Conservation (phyloP, 2,329 filamentous ascomycete genomes). For the Malbranchea cinnamomea region DNA sequence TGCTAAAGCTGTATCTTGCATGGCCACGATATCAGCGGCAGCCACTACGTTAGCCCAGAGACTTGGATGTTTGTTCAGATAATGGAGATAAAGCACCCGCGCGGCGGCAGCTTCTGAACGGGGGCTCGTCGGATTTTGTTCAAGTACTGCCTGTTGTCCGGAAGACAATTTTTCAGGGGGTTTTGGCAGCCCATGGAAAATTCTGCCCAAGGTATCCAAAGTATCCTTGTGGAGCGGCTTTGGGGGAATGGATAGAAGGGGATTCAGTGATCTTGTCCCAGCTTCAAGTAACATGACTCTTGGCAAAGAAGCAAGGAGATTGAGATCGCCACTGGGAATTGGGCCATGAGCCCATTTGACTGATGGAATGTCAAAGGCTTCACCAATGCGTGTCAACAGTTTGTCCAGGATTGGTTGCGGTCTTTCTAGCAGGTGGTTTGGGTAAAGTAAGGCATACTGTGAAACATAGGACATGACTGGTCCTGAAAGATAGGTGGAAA, state of each 20-base stretch:
- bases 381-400: constrained; percentile 33
- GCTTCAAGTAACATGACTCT: constrained; percentile 36
- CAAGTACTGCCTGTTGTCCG: constrained; percentile 13
- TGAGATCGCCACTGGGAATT: constrained; percentile 40
- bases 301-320: constrained; percentile 43
- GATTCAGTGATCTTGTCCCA: constrained; percentile 22
- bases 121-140: constrained; percentile 24
- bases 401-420: constrained; percentile 25
- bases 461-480: constrained; percentile 43
- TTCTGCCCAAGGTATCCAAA: constrained; percentile 38
- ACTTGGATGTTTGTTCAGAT: constrained; percentile 34
- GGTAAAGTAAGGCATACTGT: constrained; percentile 40
- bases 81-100: constrained; percentile 40
- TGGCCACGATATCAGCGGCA: constrained; percentile 41
- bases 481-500: constrained; percentile 38
- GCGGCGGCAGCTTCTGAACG: constrained; percentile 37
- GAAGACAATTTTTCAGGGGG: constrained; percentile 17
- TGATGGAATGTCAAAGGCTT: constrained; percentile 30
- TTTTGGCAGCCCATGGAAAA: constrained; percentile 39
- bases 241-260: constrained; percentile 37
- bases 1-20: constrained; percentile 42
- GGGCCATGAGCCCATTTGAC: constrained; percentile 38
- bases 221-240: constrained; percentile 39
- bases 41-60: constrained; percentile 39
- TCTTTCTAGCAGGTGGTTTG: constrained; percentile 37